Evolutionary conservation across 2,329 filamentous ascomycete species (phyloP), one percentile per base, ranked within the genome.

Genomic region (Ophiostoma triangulosporum): DNA sequence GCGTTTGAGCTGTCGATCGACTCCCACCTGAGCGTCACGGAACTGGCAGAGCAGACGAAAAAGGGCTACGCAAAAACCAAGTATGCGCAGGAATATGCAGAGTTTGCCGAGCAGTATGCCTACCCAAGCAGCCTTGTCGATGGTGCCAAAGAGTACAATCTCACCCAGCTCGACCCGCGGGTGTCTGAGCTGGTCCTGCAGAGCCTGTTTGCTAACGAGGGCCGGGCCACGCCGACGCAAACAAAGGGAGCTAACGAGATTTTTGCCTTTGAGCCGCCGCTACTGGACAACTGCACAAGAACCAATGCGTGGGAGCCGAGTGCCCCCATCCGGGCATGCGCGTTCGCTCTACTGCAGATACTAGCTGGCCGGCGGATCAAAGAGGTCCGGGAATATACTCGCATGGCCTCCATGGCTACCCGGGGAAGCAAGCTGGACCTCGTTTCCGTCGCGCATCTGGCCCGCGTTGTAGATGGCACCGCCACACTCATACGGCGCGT

Each of bases 301-400:
- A 65, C 63, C 48, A 72, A 66, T 53, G 64, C 67, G 0, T 73
- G 71, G 71, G 62, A 66, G 20, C 57, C 61, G 27, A 72, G 69
- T 55, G 64, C 62, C 4, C 48, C 57, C 0, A 55, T 68, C 22
- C 65, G 71, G 12, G 58, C 65, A 22, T 57, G 69, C 14, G 68
- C 68, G 6, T 73, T 71, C 51, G 62, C 64, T 8, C 51, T 69
- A 11, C 53, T 69, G 17, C 65, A 65, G 52, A 33, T 48, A 6
- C 45, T 62, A 8, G 32, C 51, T 1, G 32, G 57, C 54, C 15
- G 49, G 33, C 27, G 35, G 6, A 57, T 60, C 40, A 49, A 50
- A 1, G 50, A 36, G 4, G 62, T 71, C 3, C 64, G 67, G 3
- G 70, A 73, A 54, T 71, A 70, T 53, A 65, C 68, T 9, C 63